Conservation (phyloP, 1,284 basidiomycete species). For the Tylopilus sp. region DNA sequence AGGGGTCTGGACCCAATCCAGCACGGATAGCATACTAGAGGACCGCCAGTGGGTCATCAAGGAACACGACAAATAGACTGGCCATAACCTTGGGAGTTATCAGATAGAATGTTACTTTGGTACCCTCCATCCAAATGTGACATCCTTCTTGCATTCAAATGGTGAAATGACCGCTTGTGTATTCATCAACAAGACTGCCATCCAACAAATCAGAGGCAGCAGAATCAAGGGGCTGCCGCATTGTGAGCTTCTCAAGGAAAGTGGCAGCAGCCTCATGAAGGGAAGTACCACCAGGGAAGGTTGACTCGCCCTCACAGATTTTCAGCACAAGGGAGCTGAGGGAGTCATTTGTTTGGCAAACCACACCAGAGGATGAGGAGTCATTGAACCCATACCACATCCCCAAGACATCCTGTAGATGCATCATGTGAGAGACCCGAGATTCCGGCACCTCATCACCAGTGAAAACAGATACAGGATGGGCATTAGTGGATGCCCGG, state of each 20-base stretch:
- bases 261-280: not conserved
- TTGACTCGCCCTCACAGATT: not conserved
- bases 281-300: not conserved
- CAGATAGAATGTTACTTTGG: not conserved
- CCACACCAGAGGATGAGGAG: not conserved
- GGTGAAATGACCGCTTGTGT: not conserved
- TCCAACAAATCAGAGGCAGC: not conserved
- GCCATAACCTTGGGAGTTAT: not conserved
- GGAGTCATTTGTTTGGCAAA: not conserved
- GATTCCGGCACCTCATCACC: not conserved
- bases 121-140: not conserved
- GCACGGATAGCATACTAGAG: not conserved
- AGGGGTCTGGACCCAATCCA: not conserved
- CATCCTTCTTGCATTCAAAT: not conserved
- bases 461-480: not conserved
- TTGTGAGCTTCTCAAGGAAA: not conserved
- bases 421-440: not conserved
- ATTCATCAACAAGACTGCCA: not conserved
- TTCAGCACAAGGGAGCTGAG: not conserved
- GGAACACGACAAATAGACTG: not conserved
- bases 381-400: not conserved
- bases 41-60: not conserved
- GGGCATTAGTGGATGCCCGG: no score
- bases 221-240: not conserved
- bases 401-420: not conserved